phyloP scores from a whole-genome alignment of 495 filamentous ascomycete species.

The Letharia lupina region DNA sequence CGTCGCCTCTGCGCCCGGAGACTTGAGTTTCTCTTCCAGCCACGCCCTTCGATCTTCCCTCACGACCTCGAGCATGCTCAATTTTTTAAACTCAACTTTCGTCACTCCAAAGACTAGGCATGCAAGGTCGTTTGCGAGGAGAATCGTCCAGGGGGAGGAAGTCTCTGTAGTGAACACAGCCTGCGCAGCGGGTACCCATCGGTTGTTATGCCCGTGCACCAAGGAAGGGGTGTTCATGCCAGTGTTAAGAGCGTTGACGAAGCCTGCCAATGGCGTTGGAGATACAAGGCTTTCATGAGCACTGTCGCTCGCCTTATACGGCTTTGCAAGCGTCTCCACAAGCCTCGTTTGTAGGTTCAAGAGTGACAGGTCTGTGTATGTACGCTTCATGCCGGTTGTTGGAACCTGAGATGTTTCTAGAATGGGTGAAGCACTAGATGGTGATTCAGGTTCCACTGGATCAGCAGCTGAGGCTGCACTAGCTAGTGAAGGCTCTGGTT shows the following conservation, averaged over 20 bases:
- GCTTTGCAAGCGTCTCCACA: conserved; percentile 79
- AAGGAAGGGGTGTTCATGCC: conserved; percentile 29
- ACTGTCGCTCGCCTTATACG: conserved; percentile 43
- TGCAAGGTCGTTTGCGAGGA: conserved; percentile 93
- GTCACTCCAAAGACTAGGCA: conserved; percentile 95
- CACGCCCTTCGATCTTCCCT: conserved; percentile 77
- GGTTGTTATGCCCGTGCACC: conserved; percentile 75
- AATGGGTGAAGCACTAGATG: conserved; percentile 3
- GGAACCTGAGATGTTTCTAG: conserved; percentile 14
- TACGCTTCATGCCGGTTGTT: conserved; percentile 71
- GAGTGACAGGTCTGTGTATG: conserved; percentile 71
- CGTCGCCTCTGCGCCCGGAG: conserved; percentile 44
- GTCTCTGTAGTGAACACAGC: conserved; percentile 94
- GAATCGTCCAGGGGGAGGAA: conserved; percentile 83
- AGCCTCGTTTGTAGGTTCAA: conserved; percentile 71
- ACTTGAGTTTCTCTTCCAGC: conserved; percentile 77
- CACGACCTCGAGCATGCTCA: conserved; percentile 93
- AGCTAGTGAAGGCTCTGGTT: conserved; percentile 21
- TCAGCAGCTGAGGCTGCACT: conserved; percentile 21
- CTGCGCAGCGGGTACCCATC: conserved; percentile 85
- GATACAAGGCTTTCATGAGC: conserved; percentile 32
- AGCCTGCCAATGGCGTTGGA: conserved; percentile 37
- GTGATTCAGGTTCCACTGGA: conserved; percentile 19
- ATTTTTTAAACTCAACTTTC: conserved; percentile 82
- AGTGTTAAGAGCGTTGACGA: conserved; percentile 34